These are phyloP conservation scores for Vanderwaltozyma yarrowii DNA, from an alignment of 805 yeast species.

Conservation along the genomic window DNA sequence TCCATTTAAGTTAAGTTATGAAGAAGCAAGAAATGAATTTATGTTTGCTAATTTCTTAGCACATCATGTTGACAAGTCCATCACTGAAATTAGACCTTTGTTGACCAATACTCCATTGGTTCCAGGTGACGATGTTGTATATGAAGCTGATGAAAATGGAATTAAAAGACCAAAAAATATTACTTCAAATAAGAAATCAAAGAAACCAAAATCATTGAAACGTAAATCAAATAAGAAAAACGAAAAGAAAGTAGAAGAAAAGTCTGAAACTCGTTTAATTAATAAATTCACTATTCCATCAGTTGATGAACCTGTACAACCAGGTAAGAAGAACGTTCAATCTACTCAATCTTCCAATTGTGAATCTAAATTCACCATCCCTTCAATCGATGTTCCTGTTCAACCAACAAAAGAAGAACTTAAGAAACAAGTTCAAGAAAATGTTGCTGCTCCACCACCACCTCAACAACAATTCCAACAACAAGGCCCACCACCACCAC, in stretches of 20 bases:
- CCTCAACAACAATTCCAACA: background rate
- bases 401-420: background rate
- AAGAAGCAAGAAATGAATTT: background rate
- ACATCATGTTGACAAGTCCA: background rate
- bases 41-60: constrained; percentile 1
- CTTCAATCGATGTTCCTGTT: constrained; percentile 2
- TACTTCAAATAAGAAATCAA: too few relatives aligned
- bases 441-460: background rate
- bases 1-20: background rate
- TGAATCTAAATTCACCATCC: background rate
- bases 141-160: too few relatives aligned
- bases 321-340: background rate
- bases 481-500: too few relatives aligned
- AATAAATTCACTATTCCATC: constrained; percentile 2
- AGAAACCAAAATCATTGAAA: background rate
- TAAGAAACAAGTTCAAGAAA: background rate
- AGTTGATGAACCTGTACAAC: constrained; percentile 2
- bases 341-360: background rate
- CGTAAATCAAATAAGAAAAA: too few relatives aligned
- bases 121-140: too few relatives aligned
- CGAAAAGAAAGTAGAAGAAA: too few relatives aligned
- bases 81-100: too few relatives aligned
- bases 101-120: too few relatives aligned
- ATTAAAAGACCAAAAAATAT: too few relatives aligned
- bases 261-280: background rate